These are phyloP conservation scores for Sporisorium iseilematis-ciliati DNA, from an alignment of 1,284 basidiomycete species.

Conservation along the genomic window DNA sequence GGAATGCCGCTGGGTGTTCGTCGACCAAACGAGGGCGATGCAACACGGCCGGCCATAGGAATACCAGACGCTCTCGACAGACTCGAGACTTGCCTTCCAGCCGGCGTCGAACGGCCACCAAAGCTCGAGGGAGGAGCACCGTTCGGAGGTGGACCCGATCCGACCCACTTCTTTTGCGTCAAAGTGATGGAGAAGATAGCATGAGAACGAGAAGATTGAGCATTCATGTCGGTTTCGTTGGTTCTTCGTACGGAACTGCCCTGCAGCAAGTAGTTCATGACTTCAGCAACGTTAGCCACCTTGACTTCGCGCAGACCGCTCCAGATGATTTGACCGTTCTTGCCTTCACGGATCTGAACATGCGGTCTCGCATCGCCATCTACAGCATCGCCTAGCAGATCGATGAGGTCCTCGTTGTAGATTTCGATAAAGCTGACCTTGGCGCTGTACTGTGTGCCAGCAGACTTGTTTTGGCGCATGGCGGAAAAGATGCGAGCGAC, in stretches of 20 bases:
- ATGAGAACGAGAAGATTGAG: conserved; percentile 95
- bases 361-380: conserved; percentile 75
- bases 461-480: conserved; percentile 74
- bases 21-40: conserved; percentile 42
- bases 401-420: conserved; percentile 83
- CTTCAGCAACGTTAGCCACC: conserved; percentile 84
- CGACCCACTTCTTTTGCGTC: conserved; percentile 73
- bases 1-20: conserved; percentile 47
- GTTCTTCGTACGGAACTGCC: conserved; percentile 91
- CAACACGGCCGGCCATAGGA: conserved; percentile 41
- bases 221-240: conserved; percentile 98
- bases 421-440: conserved; percentile 79
- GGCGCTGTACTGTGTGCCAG: conserved; percentile 65
- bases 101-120: conserved; percentile 32
- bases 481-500: conserved; percentile 89
- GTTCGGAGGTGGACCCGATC: conserved; percentile 50
- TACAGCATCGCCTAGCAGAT: conserved; percentile 63
- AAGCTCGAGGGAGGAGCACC: conserved; percentile 32
- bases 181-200: conserved; percentile 97
- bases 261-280: conserved; percentile 86
- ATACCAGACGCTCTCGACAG: conserved; percentile 44
- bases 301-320: conserved; percentile 90
- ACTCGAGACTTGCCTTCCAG: conserved; percentile 26
- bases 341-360: conserved; percentile 96
- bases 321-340: conserved; percentile 96